These are phyloP conservation scores for Mycoemilia scoparia DNA, from an alignment of 192 early-diverging fungal genomes.

Conservation along the genomic window DNA sequence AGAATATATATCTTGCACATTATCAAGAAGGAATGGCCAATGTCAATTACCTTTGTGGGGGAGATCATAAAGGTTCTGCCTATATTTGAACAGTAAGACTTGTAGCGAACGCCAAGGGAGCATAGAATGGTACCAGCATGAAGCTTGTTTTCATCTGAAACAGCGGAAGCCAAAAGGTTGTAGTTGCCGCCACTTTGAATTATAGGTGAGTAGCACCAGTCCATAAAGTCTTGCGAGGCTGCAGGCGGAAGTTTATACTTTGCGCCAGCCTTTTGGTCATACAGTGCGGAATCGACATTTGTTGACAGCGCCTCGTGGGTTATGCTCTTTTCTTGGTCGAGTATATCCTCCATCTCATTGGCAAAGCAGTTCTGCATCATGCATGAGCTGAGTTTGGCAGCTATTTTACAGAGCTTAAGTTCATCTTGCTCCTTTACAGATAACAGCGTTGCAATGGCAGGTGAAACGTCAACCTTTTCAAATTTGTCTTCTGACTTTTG, in stretches of 20 bases:
- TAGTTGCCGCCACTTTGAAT: conserved; percentile 93
- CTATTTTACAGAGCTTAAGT: conserved; percentile 47
- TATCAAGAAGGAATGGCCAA: too few relatives aligned
- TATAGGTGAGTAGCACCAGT: conserved; percentile 86
- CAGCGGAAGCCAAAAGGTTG: conserved; percentile 64
- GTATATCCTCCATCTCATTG: conserved; percentile 60
- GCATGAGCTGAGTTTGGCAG: conserved; percentile 48
- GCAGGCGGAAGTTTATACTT: conserved; percentile 49
- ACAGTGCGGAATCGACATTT: conserved; percentile 45
- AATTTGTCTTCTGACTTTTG: conserved; percentile 28
- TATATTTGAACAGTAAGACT: conserved; percentile 87
- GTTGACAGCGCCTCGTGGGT: conserved; percentile 69
- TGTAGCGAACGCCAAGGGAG: conserved; percentile 85
- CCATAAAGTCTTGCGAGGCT: conserved; percentile 50
- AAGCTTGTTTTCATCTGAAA: conserved; percentile 49
- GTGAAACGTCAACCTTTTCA: conserved; percentile 52
- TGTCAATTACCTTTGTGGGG: too few relatives aligned
- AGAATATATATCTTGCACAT: too few relatives aligned
- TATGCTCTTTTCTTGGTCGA: conserved; percentile 76
- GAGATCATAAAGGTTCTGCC: conserved; percentile 85
- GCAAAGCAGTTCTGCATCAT: conserved; percentile 79
- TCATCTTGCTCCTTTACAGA: conserved; percentile 87
- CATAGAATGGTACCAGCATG: conserved; percentile 84
- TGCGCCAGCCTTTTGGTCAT: conserved; percentile 45
- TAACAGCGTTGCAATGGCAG: conserved; percentile 49